These are phyloP conservation scores for Aegilops longissima DNA, from an alignment of 176 grass and related monocot species.

Conservation along the genomic window DNA sequence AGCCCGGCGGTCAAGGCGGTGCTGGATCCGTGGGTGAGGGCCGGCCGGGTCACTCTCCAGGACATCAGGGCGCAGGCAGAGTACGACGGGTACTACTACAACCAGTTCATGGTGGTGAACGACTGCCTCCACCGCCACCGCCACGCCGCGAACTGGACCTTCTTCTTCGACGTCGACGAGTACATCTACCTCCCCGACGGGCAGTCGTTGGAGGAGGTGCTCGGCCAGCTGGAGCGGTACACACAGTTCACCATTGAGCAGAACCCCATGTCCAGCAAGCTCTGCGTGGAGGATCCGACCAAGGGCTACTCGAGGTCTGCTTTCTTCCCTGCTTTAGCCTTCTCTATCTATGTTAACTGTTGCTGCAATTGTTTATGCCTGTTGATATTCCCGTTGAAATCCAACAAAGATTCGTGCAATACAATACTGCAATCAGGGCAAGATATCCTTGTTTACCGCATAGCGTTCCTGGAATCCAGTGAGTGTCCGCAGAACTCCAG, in stretches of 20 bases:
- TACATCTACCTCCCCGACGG: constrained; percentile 65
- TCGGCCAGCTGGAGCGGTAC: constrained; percentile 47
- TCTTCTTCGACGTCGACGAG: constrained; percentile 92
- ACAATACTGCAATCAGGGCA: constrained; percentile 17
- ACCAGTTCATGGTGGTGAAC: constrained; percentile 90
- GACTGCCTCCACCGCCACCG: constrained; percentile 84
- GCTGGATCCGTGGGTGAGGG: constrained; percentile 69
- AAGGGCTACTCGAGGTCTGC: constrained; percentile 58
- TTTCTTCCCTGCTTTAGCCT: not conserved
- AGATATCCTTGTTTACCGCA: not conserved
- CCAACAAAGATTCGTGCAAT: constrained; percentile 24
- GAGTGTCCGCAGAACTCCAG: not conserved
- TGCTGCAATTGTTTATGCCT: constrained; percentile 29
- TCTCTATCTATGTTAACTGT: not conserved
- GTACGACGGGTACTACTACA: constrained; percentile 89
- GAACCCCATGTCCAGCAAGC: constrained; percentile 85
- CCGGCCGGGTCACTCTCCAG: constrained; percentile 58
- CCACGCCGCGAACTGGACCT: constrained; percentile 82
- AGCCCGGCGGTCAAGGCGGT: constrained; percentile 57
- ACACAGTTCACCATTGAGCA: constrained; percentile 96
- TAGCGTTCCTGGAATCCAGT: not conserved
- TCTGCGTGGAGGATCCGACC: constrained; percentile 53
- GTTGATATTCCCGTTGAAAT: constrained; percentile 16
- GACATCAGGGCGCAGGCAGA: constrained; percentile 68
- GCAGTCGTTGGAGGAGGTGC: constrained; percentile 43